Evolutionary conservation across 805 yeast species (phyloP).

Genomic region (Candida taoyuanica): DNA sequence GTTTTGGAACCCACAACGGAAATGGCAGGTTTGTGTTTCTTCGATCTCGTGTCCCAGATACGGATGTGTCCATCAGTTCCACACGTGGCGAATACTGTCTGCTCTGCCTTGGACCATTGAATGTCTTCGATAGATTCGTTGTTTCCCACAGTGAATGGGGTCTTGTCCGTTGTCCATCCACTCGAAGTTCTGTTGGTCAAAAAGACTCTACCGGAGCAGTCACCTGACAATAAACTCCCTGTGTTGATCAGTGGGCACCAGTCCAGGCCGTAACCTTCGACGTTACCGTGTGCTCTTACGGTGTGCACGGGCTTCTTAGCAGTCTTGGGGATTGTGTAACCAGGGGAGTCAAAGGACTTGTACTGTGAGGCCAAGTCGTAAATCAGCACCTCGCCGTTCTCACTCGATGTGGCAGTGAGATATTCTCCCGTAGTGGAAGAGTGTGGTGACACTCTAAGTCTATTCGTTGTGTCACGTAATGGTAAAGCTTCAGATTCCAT

Average conservation of each 20-base stretch:
- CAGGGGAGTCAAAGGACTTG: conserved; percentile 85
- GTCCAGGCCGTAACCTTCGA: conserved; percentile 96
- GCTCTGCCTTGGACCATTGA: conserved; percentile 92
- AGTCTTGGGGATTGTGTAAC: conserved; percentile 70
- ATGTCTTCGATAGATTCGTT: conserved; percentile 88
- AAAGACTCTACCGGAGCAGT: conserved; percentile 76
- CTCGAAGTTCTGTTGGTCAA: conserved; percentile 72
- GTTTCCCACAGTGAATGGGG: conserved; percentile 60
- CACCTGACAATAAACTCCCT: conserved; percentile 87
- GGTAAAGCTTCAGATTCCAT: conserved; percentile 82
- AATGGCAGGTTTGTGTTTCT: conserved; percentile 86
- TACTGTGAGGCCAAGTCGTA: conserved; percentile 78
- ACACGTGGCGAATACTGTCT: conserved; percentile 91
- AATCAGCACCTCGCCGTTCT: conserved; percentile 83
- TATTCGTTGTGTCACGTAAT: conserved; percentile 77
- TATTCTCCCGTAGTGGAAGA: conserved; percentile 71
- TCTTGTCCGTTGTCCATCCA: conserved; percentile 81
- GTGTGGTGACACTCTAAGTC: conserved; percentile 80
- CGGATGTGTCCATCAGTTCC: conserved; percentile 89
- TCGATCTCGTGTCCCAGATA: conserved; percentile 95
- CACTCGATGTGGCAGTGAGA: conserved; percentile 82
- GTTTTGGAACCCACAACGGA: conserved; percentile 73
- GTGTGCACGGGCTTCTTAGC: conserved; percentile 81
- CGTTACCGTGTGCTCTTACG: conserved; percentile 79
- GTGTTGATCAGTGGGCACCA: conserved; percentile 86